Evolutionary conservation across 768 basidiomycete species (phyloP).

Genomic region (Boletus reticulatus): DNA sequence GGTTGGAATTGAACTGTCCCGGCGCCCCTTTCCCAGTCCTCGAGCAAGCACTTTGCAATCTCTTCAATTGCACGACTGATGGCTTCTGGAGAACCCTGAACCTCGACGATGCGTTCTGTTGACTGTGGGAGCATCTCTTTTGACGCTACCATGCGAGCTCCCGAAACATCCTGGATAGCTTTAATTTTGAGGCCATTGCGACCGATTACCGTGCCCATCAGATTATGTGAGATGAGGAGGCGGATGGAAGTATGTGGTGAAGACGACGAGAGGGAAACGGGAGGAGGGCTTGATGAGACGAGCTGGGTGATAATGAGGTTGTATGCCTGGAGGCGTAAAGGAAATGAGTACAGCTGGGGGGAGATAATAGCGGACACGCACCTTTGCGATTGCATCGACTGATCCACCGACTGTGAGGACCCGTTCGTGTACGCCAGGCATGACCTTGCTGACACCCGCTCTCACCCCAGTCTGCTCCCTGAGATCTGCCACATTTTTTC

Average conservation of each 20-base stretch:
- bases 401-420: conserved; percentile 93
- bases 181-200: conserved; percentile 97
- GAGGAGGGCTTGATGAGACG: conserved; percentile 73
- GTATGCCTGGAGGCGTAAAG: conserved; percentile 65
- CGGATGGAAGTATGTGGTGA: conserved; percentile 81
- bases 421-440: conserved; percentile 95
- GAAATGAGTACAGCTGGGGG: background rate
- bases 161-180: conserved; percentile 94
- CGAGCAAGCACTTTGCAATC: conserved; percentile 91
- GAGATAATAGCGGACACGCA: conserved; percentile 31
- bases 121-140: conserved; percentile 99
- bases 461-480: conserved; percentile 95
- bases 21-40: conserved; percentile 93
- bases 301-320: conserved; percentile 92
- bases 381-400: conserved; percentile 92
- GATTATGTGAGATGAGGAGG: conserved; percentile 96
- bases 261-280: conserved; percentile 66
- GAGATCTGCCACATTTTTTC: conserved; percentile 96
- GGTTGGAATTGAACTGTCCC: conserved; percentile 98
- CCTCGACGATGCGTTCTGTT: conserved; percentile 97
- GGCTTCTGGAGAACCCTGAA: conserved; percentile 89
- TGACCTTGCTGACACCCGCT: conserved; percentile 98
- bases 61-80: conserved; percentile 94
- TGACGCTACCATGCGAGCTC: conserved; percentile 96
- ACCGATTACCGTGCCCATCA: conserved; percentile 99